phyloP scores from a whole-genome alignment of 225 moss, liverwort and hornwort species.

The Sphagnum contortum region DNA sequence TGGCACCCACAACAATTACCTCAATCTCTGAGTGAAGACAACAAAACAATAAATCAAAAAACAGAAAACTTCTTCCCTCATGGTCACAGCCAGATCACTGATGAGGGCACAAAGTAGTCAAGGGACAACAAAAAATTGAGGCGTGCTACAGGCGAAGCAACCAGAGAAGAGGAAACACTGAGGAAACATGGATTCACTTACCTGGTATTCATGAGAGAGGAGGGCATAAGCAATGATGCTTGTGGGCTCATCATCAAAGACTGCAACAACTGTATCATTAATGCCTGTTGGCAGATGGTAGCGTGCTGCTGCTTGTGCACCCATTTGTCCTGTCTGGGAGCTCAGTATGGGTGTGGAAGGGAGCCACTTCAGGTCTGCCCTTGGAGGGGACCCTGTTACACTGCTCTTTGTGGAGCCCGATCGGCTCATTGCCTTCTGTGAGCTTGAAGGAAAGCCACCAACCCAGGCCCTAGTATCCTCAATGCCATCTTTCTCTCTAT shows the following conservation, averaged over 20 bases:
- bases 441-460: constrained; percentile 29
- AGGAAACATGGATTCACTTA: constrained; percentile 12
- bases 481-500: constrained; percentile 21
- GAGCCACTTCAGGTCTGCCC: constrained; percentile 4
- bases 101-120: too few relatives aligned
- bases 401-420: constrained; percentile 44
- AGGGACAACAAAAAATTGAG: too few relatives aligned
- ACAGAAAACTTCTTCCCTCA: too few relatives aligned
- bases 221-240: constrained; percentile 85
- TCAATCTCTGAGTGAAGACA: too few relatives aligned
- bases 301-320: constrained; percentile 56
- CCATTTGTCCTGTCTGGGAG: constrained; percentile 45
- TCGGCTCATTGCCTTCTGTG: constrained; percentile 45
- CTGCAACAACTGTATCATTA: constrained; percentile 48
- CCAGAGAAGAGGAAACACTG: too few relatives aligned
- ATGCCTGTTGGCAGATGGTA: constrained; percentile 56
- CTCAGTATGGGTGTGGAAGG: constrained; percentile 34
- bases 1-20: too few relatives aligned
- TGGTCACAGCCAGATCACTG: too few relatives aligned
- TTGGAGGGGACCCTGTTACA: constrained; percentile 50
- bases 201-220: constrained; percentile 66
- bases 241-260: constrained; percentile 87
- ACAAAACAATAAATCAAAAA: too few relatives aligned
- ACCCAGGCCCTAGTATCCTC: constrained; percentile 20
- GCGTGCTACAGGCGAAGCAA: too few relatives aligned